phyloP scores from a whole-genome alignment of 1,284 basidiomycete species.

The Lentinula novae-zelandiae region DNA sequence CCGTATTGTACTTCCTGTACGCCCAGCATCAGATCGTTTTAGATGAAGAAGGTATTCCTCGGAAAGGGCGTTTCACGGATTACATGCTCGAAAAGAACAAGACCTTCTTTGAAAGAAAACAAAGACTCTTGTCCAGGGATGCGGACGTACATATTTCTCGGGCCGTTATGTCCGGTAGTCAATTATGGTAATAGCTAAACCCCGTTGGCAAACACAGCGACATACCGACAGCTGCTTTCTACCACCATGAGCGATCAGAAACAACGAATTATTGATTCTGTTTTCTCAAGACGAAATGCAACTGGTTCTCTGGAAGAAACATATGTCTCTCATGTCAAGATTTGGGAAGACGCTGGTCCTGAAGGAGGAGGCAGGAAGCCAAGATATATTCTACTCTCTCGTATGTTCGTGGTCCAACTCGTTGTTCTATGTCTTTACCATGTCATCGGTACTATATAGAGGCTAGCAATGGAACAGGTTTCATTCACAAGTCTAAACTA shows the following conservation, averaged over 20 bases:
- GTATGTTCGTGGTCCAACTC: slow-evolving; percentile 47
- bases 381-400: slow-evolving; percentile 82
- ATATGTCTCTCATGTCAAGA: slow-evolving; percentile 85
- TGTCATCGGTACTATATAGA: slow-evolving; percentile 40
- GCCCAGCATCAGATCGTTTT: not conserved
- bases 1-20: slow-evolving; percentile 10
- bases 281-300: slow-evolving; percentile 73
- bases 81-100: not conserved
- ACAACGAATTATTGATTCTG: slow-evolving; percentile 76
- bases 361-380: slow-evolving; percentile 73
- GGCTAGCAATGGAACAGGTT: slow-evolving; percentile 59
- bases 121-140: not conserved
- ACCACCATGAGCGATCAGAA: slow-evolving; percentile 54
- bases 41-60: slow-evolving; percentile 1
- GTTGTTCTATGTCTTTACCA: slow-evolving; percentile 14
- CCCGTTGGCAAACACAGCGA: not conserved
- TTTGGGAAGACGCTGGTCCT: slow-evolving; percentile 75
- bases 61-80: not conserved
- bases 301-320: slow-evolving; percentile 65
- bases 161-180: not conserved
- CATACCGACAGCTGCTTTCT: not conserved
- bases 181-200: not conserved
- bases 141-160: not conserved
- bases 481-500: slow-evolving; percentile 93
- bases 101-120: not conserved